Conservation (phyloP, 2,329 filamentous ascomycete genomes). For the Curvularia sp. region DNA sequence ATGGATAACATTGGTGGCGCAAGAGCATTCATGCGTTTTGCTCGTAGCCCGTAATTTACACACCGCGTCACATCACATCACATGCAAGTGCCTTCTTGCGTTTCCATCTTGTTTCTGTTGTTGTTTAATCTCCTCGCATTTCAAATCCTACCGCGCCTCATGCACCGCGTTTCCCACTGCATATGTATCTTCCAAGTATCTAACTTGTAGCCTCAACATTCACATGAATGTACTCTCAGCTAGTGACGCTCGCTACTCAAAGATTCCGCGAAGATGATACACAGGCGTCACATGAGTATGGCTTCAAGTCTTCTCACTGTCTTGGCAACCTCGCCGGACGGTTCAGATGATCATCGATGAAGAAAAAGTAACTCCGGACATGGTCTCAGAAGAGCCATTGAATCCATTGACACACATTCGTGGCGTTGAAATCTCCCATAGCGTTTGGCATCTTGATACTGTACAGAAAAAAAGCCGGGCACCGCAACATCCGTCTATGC, state of each 20-base stretch:
- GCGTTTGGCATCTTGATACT: constrained; percentile 9
- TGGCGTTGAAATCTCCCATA: background rate
- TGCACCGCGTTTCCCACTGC: background rate
- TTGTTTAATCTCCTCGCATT: background rate
- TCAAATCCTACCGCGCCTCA: background rate
- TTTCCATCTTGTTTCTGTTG: background rate
- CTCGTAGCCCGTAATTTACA: background rate
- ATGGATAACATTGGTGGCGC: background rate
- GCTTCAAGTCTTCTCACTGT: background rate
- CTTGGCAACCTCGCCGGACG: background rate
- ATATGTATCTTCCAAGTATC: background rate
- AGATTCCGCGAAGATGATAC: background rate
- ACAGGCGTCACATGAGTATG: background rate
- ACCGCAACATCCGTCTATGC: background rate
- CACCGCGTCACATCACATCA: background rate
- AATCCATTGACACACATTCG: background rate
- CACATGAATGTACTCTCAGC: background rate
- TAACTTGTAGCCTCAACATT: background rate
- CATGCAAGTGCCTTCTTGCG: background rate
- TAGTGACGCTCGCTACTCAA: background rate
- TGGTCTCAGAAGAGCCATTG: background rate
- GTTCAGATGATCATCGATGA: background rate
- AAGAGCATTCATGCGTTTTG: background rate
- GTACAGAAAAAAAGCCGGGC: background rate
- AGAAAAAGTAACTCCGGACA: background rate